Evolutionary conservation across 805 yeast genomes (phyloP), one percentile per base, ranked within the genome.

Genomic region (Starmera dryadoides): DNA sequence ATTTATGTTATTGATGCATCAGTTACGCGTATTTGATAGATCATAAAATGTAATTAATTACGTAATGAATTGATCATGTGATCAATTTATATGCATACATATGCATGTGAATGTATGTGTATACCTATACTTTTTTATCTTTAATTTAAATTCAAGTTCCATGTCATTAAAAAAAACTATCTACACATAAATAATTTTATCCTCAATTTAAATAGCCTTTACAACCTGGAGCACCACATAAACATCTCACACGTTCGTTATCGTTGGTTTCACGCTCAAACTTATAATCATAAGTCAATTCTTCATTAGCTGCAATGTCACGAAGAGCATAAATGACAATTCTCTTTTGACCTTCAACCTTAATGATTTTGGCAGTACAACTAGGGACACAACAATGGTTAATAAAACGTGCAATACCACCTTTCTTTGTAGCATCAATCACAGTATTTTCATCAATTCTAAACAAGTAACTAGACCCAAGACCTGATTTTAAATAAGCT

Each of bases 351-450:
- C 97, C 97, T 42, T 88, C 97, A 30, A 88, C 97, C 59, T 87
- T 87, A 53, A 89, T 89, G 54, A 93, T 88, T 56, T 89, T 91
- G 2, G 98, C 98, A 0, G 95, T 88, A 63, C 98, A 93, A 49
- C 95, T 88, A 1, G 99, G 99, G 38, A 83, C 85, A 64, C 99
- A 93, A 58, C 97, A 88, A 59, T 93, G 99, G 53, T 93, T 93
- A 58, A 93, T 93, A 55, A 93, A 93, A 43, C 98, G 70, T 0
- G 98, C 98, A 52, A 89, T 89, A 4, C 98, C 97, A 21, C 99
- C 99, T 46, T 81, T 85, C 56, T 89, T 91, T 0, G 98, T 91
- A 6, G 99, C 98, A 64, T 93, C 99, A 40, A 93, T 85, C 8
- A 93, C 97, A 0, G 95, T 86, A 48, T 85, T 85, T 55, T 88